A percentile compares a stretch with the other conserved stretches of the same genome.
These are phyloP conservation scores for Amphicarpaea edgeworthii DNA, from an alignment of 306 rosid genomes.

Conservation along the genomic window DNA sequence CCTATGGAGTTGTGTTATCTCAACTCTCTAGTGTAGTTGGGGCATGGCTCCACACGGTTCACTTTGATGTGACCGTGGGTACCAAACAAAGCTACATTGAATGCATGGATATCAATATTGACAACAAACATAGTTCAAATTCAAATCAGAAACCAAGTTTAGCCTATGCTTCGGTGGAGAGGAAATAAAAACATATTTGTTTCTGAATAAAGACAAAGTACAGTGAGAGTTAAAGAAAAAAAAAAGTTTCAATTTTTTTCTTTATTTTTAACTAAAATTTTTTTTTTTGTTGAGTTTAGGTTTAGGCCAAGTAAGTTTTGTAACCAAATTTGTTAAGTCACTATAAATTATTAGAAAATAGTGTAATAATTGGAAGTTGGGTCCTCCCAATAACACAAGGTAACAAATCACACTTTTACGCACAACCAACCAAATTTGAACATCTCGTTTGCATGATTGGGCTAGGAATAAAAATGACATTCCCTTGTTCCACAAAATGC, in stretches of 20 bases:
- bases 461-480: not conserved
- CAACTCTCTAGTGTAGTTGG: not conserved
- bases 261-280: not conserved
- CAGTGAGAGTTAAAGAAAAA: not conserved
- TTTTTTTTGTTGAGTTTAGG: not conserved
- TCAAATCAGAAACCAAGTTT: not conserved
- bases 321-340: constrained; percentile 27
- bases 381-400: not conserved
- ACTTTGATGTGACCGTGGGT: not conserved
- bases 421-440: constrained; percentile 40
- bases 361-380: constrained; percentile 1
- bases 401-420: constrained; percentile 9
- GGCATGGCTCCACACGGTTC: not conserved
- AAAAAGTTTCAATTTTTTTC: not conserved
- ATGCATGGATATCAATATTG: not conserved
- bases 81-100: constrained; percentile 9
- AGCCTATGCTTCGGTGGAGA: not conserved
- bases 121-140: constrained; percentile 1
- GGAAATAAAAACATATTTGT: not conserved
- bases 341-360: not conserved
- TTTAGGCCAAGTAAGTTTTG: not conserved
- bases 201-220: not conserved
- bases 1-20: not conserved
- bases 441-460: constrained; percentile 29
- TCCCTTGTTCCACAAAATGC: not conserved